phyloP scores from a whole-genome alignment of 345 rosid species.

The Noccaea caerulescens region DNA sequence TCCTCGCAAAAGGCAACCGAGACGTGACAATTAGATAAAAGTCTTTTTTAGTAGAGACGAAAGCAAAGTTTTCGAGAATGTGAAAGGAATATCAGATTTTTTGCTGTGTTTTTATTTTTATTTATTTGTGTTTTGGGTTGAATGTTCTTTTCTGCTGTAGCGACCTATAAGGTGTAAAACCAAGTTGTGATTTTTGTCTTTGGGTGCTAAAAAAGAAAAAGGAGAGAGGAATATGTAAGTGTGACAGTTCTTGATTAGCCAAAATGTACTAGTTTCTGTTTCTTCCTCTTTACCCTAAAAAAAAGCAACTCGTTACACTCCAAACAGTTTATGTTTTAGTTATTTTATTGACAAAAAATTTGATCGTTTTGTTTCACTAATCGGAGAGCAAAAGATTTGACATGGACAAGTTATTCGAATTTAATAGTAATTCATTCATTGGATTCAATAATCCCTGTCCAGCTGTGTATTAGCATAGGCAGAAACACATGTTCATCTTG shows the following conservation, averaged over 20 bases:
- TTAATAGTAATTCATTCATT: neutral
- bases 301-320: neutral
- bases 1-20: conserved; percentile 58
- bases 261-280: conserved; percentile 29
- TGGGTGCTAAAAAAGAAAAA: conserved; percentile 1
- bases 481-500: neutral
- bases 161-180: conserved; percentile 27
- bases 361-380: neutral
- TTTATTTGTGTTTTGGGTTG: conserved; percentile 27
- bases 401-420: conserved; percentile 1
- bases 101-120: conserved; percentile 3
- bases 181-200: conserved; percentile 29
- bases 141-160: conserved; percentile 22
- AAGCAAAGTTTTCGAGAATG: conserved; percentile 10
- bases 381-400: neutral
- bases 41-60: conserved; percentile 12
- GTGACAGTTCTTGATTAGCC: conserved; percentile 12
- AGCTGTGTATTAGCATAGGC: neutral
- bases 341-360: too few species aligned
- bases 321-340: neutral
- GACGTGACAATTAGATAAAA: conserved; percentile 59
- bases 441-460: neutral
- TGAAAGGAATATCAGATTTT: conserved; percentile 9
- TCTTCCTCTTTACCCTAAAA: neutral
- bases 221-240: conserved; percentile 17